Base-by-base conservation (phyloP, 2,329 filamentous ascomycete genomes). In the Diaporthe eres region DNA sequence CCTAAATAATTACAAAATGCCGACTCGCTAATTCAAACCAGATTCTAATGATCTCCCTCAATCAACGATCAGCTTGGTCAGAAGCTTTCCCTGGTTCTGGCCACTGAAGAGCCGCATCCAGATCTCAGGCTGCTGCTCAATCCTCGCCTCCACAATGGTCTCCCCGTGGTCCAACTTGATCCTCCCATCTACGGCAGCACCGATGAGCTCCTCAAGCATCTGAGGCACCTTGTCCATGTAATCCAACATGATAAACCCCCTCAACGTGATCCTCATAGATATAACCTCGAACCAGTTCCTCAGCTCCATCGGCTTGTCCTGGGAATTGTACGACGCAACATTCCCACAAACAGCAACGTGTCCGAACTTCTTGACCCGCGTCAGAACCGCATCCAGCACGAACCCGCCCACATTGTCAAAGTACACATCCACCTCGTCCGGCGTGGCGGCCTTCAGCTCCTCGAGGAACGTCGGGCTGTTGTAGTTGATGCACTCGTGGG, bases 401-500 rank as follows among this genome's bases (percentile, higher is more conserved):
- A 83, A 80, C 5, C 87, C 87, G 9, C 88, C 87, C 4, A 88
- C 86, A 76, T 89, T 89, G 79, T 89, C 88, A 74, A 86, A 88
- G 78, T 87, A 89, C 10, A 89, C 82, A 19, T 90, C 87, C 1
- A 88, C 88, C 78, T 85, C 87, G n/a, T 85, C 84, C 2, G 85
- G 84, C 0, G 88, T 89, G 5, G 84, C 87, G 13, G 84, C 83
- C 75, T 82, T 81, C 2, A 91, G 82, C 34, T 90, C 85, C 72
- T 86, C 79, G 55, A 83, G 82, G 78, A 90, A 91, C 3, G 82
- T 82, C 1, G 84, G 75, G 9, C 82, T 82, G 79, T 89, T 89
- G 81, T 91, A 91, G 82, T 91, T 89, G 74, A 91, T 78, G 78
- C 88, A 90, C 9, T 86, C 81, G 79, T 91, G 88, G 9, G 88